Evolutionary conservation across 2,329 filamentous ascomycete genomes (phyloP).

Genomic region (Neonectria coccinea): DNA sequence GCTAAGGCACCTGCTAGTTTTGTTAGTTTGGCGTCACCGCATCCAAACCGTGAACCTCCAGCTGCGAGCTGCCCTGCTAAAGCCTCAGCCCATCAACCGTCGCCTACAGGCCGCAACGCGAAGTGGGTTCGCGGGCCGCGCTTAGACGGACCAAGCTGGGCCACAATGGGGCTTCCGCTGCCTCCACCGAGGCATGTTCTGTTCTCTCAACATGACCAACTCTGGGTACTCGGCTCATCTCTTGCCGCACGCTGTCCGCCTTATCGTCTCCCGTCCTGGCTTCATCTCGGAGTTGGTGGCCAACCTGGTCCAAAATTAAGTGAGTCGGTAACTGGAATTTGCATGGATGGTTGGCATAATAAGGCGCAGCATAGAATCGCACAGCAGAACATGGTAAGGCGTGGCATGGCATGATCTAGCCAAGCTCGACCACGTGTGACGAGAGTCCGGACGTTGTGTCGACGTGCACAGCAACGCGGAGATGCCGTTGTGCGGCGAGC

Average conservation of each 20-base stretch:
- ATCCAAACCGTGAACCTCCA: constrained; percentile 1
- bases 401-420: constrained; percentile 32
- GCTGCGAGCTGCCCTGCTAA: constrained; percentile 1
- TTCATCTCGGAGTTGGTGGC: constrained; percentile 27
- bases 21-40: background rate
- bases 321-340: constrained; percentile 32
- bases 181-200: constrained; percentile 4
- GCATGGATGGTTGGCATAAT: constrained; percentile 2
- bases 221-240: constrained; percentile 8
- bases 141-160: background rate
- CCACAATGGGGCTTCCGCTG: constrained; percentile 4
- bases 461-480: constrained; percentile 38
- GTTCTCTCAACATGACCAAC: constrained; percentile 1
- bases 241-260: constrained; percentile 27
- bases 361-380: constrained; percentile 28
- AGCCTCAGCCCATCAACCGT: constrained; percentile 12
- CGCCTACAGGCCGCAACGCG: background rate
- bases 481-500: constrained; percentile 35
- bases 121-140: background rate
- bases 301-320: constrained; percentile 28
- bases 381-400: constrained; percentile 32
- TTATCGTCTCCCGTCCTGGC: constrained; percentile 23
- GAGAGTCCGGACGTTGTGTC: constrained; percentile 33
- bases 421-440: constrained; percentile 40
- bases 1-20: constrained; percentile 10